phyloP scores from a whole-genome alignment of 371 early-diverging fungal genomes.

The Paraphysoderma sedebokerense region DNA sequence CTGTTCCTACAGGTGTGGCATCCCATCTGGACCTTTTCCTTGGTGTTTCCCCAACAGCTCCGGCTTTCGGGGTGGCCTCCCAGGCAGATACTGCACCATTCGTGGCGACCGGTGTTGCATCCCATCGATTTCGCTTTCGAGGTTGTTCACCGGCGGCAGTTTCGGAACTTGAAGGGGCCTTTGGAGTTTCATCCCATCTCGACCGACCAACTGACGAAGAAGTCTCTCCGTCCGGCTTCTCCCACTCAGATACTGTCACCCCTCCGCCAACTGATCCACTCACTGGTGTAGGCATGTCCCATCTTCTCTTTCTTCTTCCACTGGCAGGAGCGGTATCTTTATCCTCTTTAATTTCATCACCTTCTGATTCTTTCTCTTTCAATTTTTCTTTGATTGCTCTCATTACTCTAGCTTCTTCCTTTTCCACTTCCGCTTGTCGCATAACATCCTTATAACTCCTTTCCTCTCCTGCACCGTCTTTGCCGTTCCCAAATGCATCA shows the following conservation, averaged over 20 bases:
- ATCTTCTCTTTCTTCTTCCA: constrained; percentile 44
- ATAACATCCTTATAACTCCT: constrained; percentile 73
- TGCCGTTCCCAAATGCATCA: constrained; percentile 51
- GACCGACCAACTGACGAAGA: constrained; percentile 10
- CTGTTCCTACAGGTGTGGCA: constrained; percentile 45
- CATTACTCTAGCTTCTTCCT: constrained; percentile 49
- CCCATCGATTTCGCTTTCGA: constrained; percentile 37
- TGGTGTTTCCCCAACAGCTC: background rate
- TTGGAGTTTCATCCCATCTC: constrained; percentile 30
- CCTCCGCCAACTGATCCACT: constrained; percentile 15
- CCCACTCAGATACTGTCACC: constrained; percentile 37
- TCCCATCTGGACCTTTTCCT: constrained; percentile 62
- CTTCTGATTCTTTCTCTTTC: constrained; percentile 33
- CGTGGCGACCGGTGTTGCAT: constrained; percentile 32
- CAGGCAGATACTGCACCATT: constrained; percentile 18
- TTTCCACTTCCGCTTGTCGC: constrained; percentile 65
- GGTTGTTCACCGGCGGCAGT: constrained; percentile 23
- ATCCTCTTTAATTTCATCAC: constrained; percentile 20
- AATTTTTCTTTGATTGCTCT: constrained; percentile 52
- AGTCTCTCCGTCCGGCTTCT: constrained; percentile 28
- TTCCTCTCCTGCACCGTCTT: constrained; percentile 17
- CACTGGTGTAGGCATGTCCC: constrained; percentile 71
- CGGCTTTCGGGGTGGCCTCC: constrained; percentile 46
- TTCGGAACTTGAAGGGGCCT: constrained; percentile 55
- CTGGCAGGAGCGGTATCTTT: constrained; percentile 10